Conservation (phyloP, 2,329 filamentous ascomycete species). For the Arthroderma uncinatum region DNA sequence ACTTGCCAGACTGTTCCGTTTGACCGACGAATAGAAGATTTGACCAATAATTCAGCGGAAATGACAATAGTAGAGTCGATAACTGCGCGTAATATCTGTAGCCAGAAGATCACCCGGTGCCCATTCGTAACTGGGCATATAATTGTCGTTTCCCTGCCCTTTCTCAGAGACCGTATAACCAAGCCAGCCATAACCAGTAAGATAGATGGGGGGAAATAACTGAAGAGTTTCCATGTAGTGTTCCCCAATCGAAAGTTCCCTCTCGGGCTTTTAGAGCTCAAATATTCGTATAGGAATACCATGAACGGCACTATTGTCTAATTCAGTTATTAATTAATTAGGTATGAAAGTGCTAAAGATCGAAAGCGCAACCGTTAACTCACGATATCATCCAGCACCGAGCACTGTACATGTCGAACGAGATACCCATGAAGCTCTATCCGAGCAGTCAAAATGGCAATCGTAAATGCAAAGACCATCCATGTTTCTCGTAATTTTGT, state of each 20-base stretch:
- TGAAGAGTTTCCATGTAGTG: slow-evolving; percentile 17
- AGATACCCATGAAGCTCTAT: slow-evolving; percentile 34
- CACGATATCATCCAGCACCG: slow-evolving; percentile 26
- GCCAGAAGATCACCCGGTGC: slow-evolving; percentile 24
- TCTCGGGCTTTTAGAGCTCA: slow-evolving; percentile 23
- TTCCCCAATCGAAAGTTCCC: slow-evolving; percentile 11
- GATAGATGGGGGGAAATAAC: slow-evolving; percentile 30
- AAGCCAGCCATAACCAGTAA: slow-evolving; percentile 32
- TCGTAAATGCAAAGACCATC: slow-evolving; percentile 18
- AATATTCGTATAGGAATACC: slow-evolving; percentile 33
- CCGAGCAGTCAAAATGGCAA: slow-evolving; percentile 22
- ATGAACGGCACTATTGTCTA: slow-evolving; percentile 33
- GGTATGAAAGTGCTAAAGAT: not conserved
- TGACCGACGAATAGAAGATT: not conserved
- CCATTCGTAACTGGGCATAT: slow-evolving; percentile 37
- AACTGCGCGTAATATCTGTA: slow-evolving; percentile 29
- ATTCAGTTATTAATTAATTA: slow-evolving; percentile 6
- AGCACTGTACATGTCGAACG: slow-evolving; percentile 35
- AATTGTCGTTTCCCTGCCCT: slow-evolving; percentile 36
- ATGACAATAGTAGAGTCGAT: slow-evolving; percentile 36
- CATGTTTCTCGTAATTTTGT: slow-evolving; percentile 17
- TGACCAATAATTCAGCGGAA: slow-evolving; percentile 18
- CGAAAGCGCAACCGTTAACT: slow-evolving; percentile 11
- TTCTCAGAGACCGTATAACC: slow-evolving; percentile 25
- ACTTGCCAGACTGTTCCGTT: slow-evolving; percentile 8